Percentiles rank a stretch among this genome's conserved stretches.
These are phyloP conservation scores for Clitoria ternatea DNA, from an alignment of 306 rosid genomes.

Conservation along the genomic window DNA sequence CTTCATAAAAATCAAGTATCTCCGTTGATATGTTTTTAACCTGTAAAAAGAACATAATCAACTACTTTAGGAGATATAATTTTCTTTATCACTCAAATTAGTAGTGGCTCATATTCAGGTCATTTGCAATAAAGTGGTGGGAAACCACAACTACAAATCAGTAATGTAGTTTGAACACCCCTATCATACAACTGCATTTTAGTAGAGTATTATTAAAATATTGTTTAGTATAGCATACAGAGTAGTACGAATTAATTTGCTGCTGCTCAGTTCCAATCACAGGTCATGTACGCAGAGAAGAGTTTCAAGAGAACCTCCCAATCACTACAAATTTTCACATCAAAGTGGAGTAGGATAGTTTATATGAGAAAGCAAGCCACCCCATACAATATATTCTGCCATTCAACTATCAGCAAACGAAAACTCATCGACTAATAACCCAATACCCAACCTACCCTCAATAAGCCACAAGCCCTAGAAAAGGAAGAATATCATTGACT, in stretches of 20 bases:
- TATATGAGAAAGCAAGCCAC: not conserved
- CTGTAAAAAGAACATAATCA: slow-evolving; percentile 39
- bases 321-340: not conserved
- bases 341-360: not conserved
- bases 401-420: not conserved
- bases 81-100: not conserved
- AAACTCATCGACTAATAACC: not conserved
- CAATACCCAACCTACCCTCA: not conserved
- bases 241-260: not conserved
- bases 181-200: not conserved
- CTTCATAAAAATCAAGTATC: slow-evolving; percentile 84
- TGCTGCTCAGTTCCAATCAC: not conserved
- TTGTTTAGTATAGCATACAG: not conserved
- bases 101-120: not conserved
- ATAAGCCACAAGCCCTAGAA: not conserved
- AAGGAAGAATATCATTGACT: not conserved
- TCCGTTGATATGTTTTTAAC: slow-evolving; percentile 89
- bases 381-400: not conserved
- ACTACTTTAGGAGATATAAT: not conserved
- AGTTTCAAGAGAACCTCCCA: not conserved
- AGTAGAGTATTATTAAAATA: not conserved
- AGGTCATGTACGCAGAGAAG: not conserved
- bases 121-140: not conserved
- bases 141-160: not conserved
- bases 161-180: not conserved